These are phyloP conservation scores for Hymenoscyphus repandus DNA, from an alignment of 2,329 filamentous ascomycete species.

Conservation along the genomic window DNA sequence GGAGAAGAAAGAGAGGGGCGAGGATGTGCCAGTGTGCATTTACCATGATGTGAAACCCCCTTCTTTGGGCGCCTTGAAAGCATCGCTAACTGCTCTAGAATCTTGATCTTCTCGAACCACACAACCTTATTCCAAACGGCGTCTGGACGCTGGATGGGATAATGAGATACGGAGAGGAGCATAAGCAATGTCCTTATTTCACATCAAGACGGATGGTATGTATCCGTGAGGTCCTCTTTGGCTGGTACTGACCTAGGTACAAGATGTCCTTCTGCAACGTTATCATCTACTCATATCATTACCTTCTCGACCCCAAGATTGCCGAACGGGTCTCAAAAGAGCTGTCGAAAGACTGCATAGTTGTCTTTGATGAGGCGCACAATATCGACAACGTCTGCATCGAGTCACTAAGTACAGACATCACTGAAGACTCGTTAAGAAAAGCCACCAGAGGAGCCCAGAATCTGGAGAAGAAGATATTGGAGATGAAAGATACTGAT, in stretches of 20 bases:
- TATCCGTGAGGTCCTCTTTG: not conserved
- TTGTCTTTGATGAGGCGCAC: constrained; percentile 97
- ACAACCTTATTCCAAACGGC: constrained; percentile 89
- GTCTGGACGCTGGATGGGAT: constrained; percentile 94
- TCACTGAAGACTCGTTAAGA: constrained; percentile 89
- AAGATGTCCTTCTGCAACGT: constrained; percentile 99
- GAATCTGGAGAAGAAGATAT: constrained; percentile 85
- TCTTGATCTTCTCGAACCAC: constrained; percentile 86
- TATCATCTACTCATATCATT: constrained; percentile 99
- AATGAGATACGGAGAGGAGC: constrained; percentile 82
- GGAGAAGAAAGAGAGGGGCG: constrained; percentile 92
- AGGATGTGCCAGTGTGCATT: constrained; percentile 88
- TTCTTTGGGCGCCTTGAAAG: not conserved
- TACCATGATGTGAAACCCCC: constrained; percentile 71
- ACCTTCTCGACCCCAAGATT: constrained; percentile 95
- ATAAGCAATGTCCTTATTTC: constrained; percentile 98
- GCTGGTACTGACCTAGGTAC: constrained; percentile 9
- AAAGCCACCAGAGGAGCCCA: constrained; percentile 87
- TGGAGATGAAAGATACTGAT: constrained; percentile 93
- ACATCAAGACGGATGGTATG: constrained; percentile 84
- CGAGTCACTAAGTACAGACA: constrained; percentile 91
- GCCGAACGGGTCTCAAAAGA: constrained; percentile 79
- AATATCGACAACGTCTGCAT: constrained; percentile 99
- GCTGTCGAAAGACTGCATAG: constrained; percentile 95
- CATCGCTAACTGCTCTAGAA: constrained; percentile 52